phyloP scores from a whole-genome alignment of 1,139 yeast genomes.

The Scheffersomyces titani region DNA sequence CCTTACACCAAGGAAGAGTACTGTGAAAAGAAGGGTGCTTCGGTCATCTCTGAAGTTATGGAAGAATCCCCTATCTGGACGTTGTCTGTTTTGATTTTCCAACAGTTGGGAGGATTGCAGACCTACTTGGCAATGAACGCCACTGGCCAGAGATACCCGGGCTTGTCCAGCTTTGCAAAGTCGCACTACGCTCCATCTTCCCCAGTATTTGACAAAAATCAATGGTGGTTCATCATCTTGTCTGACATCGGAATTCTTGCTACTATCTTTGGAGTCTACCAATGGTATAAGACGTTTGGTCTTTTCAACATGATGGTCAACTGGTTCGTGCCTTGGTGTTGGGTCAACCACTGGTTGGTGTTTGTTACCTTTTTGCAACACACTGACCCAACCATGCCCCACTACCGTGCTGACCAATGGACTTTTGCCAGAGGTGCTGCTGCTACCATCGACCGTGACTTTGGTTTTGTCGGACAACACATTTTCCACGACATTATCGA shows the following conservation, averaged over 20 bases:
- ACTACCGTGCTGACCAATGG: slow-evolving; percentile 59
- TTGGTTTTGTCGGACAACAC: slow-evolving; percentile 59
- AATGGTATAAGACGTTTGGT: slow-evolving; percentile 51
- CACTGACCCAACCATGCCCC: slow-evolving; percentile 59
- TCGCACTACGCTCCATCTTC: slow-evolving; percentile 56
- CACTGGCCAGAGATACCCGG: slow-evolving; percentile 52
- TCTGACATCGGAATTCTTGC: slow-evolving; percentile 56
- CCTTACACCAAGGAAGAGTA: slow-evolving; percentile 53
- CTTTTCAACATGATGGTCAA: slow-evolving; percentile 47
- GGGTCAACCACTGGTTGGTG: slow-evolving; percentile 66
- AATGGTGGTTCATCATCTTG: slow-evolving; percentile 54
- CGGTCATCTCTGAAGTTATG: slow-evolving; percentile 44
- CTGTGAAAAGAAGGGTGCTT: slow-evolving; percentile 24
- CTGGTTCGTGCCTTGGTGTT: slow-evolving; percentile 58
- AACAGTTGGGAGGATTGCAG: slow-evolving; percentile 59
- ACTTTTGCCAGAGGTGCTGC: slow-evolving; percentile 69
- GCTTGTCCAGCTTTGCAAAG: slow-evolving; percentile 31
- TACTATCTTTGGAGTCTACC: slow-evolving; percentile 40
- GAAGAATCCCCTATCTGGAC: slow-evolving; percentile 59
- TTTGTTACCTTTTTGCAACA: slow-evolving; percentile 64
- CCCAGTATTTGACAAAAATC: slow-evolving; percentile 55
- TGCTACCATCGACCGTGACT: slow-evolving; percentile 62
- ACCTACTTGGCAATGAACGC: slow-evolving; percentile 50
- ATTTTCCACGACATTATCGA: slow-evolving; percentile 66
- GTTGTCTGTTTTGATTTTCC: slow-evolving; percentile 42